These are phyloP conservation scores for Backusella macrospora DNA, from an alignment of 192 early-diverging fungal genomes.

Conservation along the genomic window DNA sequence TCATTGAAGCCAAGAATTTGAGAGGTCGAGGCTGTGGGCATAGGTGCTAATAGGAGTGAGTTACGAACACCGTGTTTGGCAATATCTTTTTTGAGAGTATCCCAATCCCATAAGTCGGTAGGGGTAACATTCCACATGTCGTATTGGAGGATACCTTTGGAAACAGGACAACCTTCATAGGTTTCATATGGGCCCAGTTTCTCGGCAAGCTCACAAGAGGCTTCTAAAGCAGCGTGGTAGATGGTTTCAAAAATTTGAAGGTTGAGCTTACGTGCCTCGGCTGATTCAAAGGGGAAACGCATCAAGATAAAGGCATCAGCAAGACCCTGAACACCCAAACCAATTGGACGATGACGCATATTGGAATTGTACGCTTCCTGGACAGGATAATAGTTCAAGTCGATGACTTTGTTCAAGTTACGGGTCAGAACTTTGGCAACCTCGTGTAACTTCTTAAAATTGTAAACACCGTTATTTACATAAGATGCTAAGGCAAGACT, in stretches of 20 bases:
- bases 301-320: slow-evolving; percentile 97
- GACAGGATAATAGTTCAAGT: slow-evolving; percentile 96
- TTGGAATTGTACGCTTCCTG: slow-evolving; percentile 85
- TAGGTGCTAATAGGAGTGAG: slow-evolving; percentile 92
- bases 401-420: slow-evolving; percentile 98
- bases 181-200: slow-evolving; percentile 80
- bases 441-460: slow-evolving; percentile 84
- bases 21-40: slow-evolving; percentile 97
- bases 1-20: slow-evolving; percentile 99
- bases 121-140: slow-evolving; percentile 91
- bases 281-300: slow-evolving; percentile 93
- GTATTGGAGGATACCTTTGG: slow-evolving; percentile 88
- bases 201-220: slow-evolving; percentile 90
- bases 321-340: slow-evolving; percentile 96
- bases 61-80: slow-evolving; percentile 89
- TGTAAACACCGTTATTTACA: slow-evolving; percentile 63
- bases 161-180: slow-evolving; percentile 86
- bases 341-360: slow-evolving; percentile 94
- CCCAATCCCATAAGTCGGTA: slow-evolving; percentile 93
- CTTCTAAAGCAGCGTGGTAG: slow-evolving; percentile 92
- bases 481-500: slow-evolving; percentile 90
- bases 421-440: slow-evolving; percentile 84
- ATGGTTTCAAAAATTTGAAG: slow-evolving; percentile 93
- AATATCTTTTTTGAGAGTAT: slow-evolving; percentile 76
- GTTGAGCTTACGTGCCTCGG: slow-evolving; percentile 82